These are phyloP conservation scores for Penicillium hesseltinei DNA, from an alignment of 2,329 filamentous ascomycete species.

Conservation along the genomic window DNA sequence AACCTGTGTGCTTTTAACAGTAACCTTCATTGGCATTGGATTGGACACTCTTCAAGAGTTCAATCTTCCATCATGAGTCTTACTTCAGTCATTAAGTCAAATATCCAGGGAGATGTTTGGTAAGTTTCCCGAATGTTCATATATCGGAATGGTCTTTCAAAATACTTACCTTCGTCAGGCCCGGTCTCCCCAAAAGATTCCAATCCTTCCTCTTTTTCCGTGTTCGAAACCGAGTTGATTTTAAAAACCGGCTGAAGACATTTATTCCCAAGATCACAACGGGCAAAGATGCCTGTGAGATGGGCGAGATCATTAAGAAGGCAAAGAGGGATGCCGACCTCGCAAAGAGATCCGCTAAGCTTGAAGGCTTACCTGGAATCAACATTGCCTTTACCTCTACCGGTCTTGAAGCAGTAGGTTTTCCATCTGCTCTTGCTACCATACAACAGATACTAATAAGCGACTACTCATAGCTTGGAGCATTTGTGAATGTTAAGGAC, in stretches of 20 bases:
- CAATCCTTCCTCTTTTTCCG: conserved; percentile 16
- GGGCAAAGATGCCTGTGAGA: conserved; percentile 5
- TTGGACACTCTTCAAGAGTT: neutral
- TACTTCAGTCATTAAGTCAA: conserved; percentile 1
- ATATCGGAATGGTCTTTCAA: neutral
- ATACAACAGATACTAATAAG: neutral
- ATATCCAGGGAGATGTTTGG: conserved; percentile 21
- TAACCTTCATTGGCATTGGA: neutral
- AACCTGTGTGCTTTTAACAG: neutral
- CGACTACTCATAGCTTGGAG: neutral
- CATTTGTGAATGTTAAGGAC: neutral
- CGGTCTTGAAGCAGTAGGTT: conserved; percentile 9
- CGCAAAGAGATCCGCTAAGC: neutral
- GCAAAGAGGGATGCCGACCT: neutral
- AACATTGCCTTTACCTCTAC: conserved; percentile 10
- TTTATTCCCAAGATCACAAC: conserved; percentile 15
- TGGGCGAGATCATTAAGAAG: neutral
- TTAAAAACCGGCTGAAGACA: conserved; percentile 8
- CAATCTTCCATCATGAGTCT: conserved; percentile 3
- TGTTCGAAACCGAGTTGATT: conserved; percentile 6
- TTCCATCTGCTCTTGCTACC: neutral
- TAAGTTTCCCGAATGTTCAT: neutral
- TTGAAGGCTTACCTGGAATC: conserved; percentile 4
- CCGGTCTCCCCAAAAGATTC: conserved; percentile 6
- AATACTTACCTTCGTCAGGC: neutral